Percentiles rank a stretch among this genome's conserved stretches.
phyloP scores from a whole-genome alignment of 306 rosid species.

The Sphenostylis stenocarpa region DNA sequence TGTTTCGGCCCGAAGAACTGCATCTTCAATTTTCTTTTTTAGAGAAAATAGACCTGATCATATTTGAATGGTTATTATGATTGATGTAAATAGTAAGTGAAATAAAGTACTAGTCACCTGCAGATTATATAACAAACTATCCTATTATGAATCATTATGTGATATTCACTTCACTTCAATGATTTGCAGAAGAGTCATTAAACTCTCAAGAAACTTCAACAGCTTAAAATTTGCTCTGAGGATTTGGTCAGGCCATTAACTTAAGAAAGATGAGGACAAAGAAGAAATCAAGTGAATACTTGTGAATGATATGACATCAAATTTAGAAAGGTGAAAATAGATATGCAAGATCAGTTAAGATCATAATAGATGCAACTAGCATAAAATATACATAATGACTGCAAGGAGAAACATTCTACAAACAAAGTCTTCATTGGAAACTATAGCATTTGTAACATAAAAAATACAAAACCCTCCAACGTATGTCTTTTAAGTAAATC shows the following conservation, averaged over 20 bases:
- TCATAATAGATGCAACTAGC: background rate
- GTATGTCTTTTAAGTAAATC: background rate
- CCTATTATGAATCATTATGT: background rate
- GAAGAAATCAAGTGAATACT: background rate
- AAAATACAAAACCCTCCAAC: background rate
- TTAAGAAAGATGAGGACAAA: background rate
- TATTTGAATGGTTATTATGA: constrained; percentile 21
- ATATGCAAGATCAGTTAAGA: background rate
- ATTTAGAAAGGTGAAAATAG: background rate
- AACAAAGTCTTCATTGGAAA: background rate
- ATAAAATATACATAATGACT: background rate
- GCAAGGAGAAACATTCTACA: background rate
- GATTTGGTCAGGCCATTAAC: background rate
- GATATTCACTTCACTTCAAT: background rate
- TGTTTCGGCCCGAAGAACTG: constrained; percentile 76
- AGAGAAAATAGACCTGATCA: constrained; percentile 69
- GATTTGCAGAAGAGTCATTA: constrained; percentile 5
- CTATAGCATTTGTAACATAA: background rate
- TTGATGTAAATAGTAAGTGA: constrained; percentile 13
- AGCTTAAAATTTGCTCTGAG: background rate
- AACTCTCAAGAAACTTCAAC: background rate
- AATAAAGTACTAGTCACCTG: constrained; percentile 2
- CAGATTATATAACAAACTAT: background rate
- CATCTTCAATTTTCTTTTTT: constrained; percentile 75
- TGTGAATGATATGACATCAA: background rate